Evolutionary conservation across 2,329 filamentous ascomycete species (phyloP).

Genomic region (Colletotrichum tropicale): DNA sequence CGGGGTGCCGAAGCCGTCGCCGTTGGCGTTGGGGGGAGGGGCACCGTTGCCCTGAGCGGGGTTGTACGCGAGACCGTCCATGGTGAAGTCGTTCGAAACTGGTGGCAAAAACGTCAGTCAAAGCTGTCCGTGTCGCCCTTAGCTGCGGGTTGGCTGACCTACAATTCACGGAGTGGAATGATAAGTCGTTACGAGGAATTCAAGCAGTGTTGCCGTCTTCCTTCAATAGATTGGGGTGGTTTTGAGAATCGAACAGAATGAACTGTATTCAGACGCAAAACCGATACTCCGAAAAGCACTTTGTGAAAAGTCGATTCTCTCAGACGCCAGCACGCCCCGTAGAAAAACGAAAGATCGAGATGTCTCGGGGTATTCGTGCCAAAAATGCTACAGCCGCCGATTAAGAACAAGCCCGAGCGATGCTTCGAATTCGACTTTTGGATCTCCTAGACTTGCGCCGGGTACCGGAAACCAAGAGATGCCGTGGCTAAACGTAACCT

Average conservation of each 20-base stretch:
- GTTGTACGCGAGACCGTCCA: constrained; percentile 40
- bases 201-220: neutral
- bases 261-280: constrained; percentile 39
- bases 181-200: neutral
- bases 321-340: constrained; percentile 45
- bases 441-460: constrained; percentile 18
- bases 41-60: constrained; percentile 32
- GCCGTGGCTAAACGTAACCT: constrained; percentile 21
- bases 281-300: constrained; percentile 41
- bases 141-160: neutral
- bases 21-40: constrained; percentile 40
- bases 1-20: constrained; percentile 36
- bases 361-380: constrained; percentile 16
- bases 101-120: neutral
- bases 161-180: neutral
- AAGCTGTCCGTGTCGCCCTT: neutral
- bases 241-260: constrained; percentile 35
- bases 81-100: constrained; percentile 17
- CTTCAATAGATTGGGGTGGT: constrained; percentile 21
- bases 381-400: constrained; percentile 19
- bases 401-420: constrained; percentile 18
- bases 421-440: constrained; percentile 23
- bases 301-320: constrained; percentile 39
- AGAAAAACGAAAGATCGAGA: constrained; percentile 23
- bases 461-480: constrained; percentile 13